Evolutionary conservation across 306 rosid genomes (phyloP), one percentile per base, ranked within the genome.

Genomic region (Morella rubra): DNA sequence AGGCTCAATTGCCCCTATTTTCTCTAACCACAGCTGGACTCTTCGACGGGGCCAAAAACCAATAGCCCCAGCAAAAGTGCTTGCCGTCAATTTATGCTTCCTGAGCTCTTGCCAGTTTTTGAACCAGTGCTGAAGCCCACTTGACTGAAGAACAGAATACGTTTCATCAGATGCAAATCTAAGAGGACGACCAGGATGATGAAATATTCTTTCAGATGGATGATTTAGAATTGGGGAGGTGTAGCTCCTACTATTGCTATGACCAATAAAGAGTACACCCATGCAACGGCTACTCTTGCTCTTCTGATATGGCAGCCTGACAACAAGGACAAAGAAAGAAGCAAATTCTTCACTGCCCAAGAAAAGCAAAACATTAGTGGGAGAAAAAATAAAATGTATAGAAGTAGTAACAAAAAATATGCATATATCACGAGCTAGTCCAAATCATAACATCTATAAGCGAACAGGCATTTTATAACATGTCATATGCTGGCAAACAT

Each of bases 21-120:
- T 93, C 82, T 93, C 98, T 44, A 91, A 78, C 98, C 95, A 93
- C 14, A 93, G 83, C 56, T 89, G 91, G 74, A 78, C 82, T 76
- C 98, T 85, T 71, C 91, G 81, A 32, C 61, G 74, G 50, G 59
- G 89, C 88, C 89, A 88, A 84, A 93, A 93, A 59, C 96, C 96
- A 78, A 91, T 77, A 52, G 98, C 96, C 7, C 83, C 73, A 54
- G 96, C 88, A 80, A 91, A 93, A 84, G 96, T 91, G 82, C 98
- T 93, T 18, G 98, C 91, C 16, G 98, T 93, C 78, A 90, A 79
- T 77, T 88, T 93, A 46, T 89, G 79, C 77, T 76, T 86, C 80
- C 96, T 74, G 18, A 72, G 87, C 49, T 85, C 73, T 77, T 91
- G 89, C 94, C 98, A 93, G 45, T 89, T 89, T 84, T 93, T 93